Evolutionary conservation across 2,329 filamentous ascomycete species (phyloP).

Genomic region (Pyricularia grisea): DNA sequence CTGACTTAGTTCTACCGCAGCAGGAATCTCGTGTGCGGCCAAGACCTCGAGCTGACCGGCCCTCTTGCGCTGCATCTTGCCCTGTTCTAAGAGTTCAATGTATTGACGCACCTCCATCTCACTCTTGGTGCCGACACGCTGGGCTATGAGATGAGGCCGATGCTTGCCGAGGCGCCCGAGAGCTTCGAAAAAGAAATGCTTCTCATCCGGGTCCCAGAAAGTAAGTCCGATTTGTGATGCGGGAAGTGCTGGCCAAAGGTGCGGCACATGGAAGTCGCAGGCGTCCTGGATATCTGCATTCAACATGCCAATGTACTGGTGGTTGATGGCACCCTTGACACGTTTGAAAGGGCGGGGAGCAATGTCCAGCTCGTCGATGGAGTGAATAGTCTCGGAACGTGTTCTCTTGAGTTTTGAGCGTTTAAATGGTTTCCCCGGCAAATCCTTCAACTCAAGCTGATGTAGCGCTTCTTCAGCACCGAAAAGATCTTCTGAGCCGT

Average conservation of each 20-base stretch:
- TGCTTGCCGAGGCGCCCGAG: conserved; percentile 55
- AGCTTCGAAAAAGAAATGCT: conserved; percentile 57
- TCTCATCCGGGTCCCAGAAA: conserved; percentile 63
- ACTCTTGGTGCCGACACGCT: conserved; percentile 60
- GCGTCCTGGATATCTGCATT: conserved; percentile 51
- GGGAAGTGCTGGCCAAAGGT: conserved; percentile 20
- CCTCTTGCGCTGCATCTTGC: conserved; percentile 25
- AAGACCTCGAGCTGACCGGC: conserved; percentile 25
- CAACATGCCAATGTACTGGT: conserved; percentile 38
- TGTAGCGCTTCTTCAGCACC: not conserved
- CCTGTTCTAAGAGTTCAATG: conserved; percentile 49
- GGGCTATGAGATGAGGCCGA: conserved; percentile 52
- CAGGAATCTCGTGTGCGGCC: conserved; percentile 47
- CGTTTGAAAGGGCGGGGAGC: conserved; percentile 31
- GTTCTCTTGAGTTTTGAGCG: not conserved
- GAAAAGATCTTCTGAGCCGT: not conserved
- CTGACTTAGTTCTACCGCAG: conserved; percentile 62
- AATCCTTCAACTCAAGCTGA: not conserved
- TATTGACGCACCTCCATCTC: conserved; percentile 66
- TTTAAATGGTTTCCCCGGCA: not conserved
- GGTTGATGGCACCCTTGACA: conserved; percentile 30
- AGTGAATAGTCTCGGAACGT: not conserved
- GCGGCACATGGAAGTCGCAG: conserved; percentile 24
- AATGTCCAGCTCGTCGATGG: not conserved
- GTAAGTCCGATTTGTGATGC: conserved; percentile 58